A percentile compares a stretch with the other conserved stretches of the same genome.
phyloP scores from a whole-genome alignment of 192 early-diverging fungal genomes.

The Coemansia sp. region DNA sequence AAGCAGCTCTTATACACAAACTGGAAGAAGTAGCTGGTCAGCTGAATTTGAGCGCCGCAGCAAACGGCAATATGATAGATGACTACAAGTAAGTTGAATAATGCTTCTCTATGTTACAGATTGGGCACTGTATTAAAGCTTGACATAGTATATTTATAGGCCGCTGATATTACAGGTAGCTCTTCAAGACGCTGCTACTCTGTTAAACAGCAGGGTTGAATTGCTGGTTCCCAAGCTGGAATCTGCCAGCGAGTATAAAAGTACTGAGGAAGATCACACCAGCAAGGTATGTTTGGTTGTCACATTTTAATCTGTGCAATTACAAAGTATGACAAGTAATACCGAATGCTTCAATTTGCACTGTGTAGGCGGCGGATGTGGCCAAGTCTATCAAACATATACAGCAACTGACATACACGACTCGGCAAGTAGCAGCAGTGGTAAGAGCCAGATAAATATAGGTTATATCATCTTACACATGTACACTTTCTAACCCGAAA shows the following conservation, averaged over 20 bases:
- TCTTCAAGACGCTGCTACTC: constrained; percentile 20
- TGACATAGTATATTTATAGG: not conserved
- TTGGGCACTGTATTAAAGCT: not conserved
- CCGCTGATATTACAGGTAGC: constrained; percentile 14
- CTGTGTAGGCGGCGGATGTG: constrained; percentile 6
- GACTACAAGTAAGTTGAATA: constrained; percentile 19
- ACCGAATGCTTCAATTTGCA: not conserved
- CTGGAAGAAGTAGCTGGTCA: constrained; percentile 34
- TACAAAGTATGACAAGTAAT: not conserved
- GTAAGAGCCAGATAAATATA: constrained; percentile 2
- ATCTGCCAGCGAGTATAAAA: not conserved
- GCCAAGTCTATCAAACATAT: constrained; percentile 1
- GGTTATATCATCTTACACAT: not conserved
- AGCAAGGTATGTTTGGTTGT: not conserved
- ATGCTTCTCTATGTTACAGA: not conserved
- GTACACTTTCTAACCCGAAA: not conserved
- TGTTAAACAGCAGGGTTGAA: constrained; percentile 3
- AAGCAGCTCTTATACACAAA: constrained; percentile 17
- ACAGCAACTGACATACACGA: not conserved
- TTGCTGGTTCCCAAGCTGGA: not conserved
- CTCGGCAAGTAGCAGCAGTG: not conserved
- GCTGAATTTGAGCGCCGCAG: constrained; percentile 23
- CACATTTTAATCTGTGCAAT: not conserved
- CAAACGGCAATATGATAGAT: not conserved
- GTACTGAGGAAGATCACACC: not conserved